phyloP scores from a whole-genome alignment of 1,139 yeast species.

The Saccharomyces hybrid region DNA sequence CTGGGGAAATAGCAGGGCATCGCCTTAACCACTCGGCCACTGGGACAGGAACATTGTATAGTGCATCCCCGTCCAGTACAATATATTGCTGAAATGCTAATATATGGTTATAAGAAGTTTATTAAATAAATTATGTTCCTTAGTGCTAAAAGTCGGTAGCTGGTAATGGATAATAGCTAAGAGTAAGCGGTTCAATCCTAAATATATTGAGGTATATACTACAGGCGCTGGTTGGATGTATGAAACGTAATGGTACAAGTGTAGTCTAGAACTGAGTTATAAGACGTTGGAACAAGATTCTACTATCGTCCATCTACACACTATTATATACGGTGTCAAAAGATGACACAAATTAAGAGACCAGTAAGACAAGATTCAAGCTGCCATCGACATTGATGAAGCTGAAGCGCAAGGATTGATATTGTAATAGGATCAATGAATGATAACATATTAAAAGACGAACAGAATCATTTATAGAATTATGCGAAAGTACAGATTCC shows the following conservation, averaged over 20 bases:
- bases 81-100: background rate
- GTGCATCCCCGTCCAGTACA: background rate
- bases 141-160: background rate
- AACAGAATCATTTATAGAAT: background rate
- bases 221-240: background rate
- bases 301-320: too few relatives aligned
- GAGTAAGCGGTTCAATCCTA: background rate
- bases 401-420: too few relatives aligned
- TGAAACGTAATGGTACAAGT: background rate
- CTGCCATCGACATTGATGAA: too few relatives aligned
- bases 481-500: too few relatives aligned
- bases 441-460: background rate
- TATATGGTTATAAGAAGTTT: background rate
- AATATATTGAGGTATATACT: background rate
- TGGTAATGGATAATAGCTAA: too few relatives aligned
- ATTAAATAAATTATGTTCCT: background rate
- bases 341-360: too few relatives aligned
- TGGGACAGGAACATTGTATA: slow-evolving; percentile 35
- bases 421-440: too few relatives aligned
- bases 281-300: background rate
- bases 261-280: background rate
- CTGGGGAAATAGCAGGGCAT: slow-evolving; percentile 57
- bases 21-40: slow-evolving; percentile 90
- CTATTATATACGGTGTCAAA: too few relatives aligned
- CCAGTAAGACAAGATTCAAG: too few relatives aligned